Evolutionary conservation across 208 protist genomes (phyloP), one percentile per base, ranked within the genome.

Genomic region (Crithidia fasciculata): DNA sequence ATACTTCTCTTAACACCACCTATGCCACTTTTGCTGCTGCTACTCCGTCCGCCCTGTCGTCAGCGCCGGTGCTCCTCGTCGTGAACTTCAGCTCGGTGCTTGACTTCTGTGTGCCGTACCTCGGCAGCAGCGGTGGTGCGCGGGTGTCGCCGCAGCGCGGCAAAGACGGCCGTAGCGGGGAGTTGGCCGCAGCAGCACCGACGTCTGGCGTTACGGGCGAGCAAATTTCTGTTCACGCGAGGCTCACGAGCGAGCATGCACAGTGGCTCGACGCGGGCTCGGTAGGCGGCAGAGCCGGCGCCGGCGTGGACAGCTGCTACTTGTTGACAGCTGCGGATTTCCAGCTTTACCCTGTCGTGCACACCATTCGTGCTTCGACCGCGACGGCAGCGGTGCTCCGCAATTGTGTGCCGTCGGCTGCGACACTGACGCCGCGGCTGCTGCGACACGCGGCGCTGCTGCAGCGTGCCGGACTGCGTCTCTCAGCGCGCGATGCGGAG

Each of bases 381-480:
- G 28, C 28, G 28, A 28, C 28, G 28, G 28, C 28, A 28, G 28
- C 28, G 28, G 28, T 28, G 28, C 28, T 28, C 28, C 28, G 28
- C 28, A 28, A 28, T 28, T 28, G 28, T 28, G 28, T 28, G 28
- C 28, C 28, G 28, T 28, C 28, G 28, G 28, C 28, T 28, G 28
- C 28, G 28, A 39, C 57, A n/a, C 19, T 62, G 57, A 15, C 45
- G 4, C 19, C 18, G 47, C 37, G 6, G 49, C 4, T 8, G 39
- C 19, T 15, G 10, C 6, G 19, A n/a, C 3, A n/a, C 65, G 53
- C 5, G 15, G 65, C 50, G 9, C 64, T 65, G 49, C 49, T 78
- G 36, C 59, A 50, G 6, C 72, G 58, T 19, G 72, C 58, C 12
- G 72, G 72, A 36, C 12, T 78, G 40, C 37, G 71, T n/a, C 40